Conservation (phyloP, 2,329 filamentous ascomycete genomes). For the Pseudogymnoascus verrucosus region DNA sequence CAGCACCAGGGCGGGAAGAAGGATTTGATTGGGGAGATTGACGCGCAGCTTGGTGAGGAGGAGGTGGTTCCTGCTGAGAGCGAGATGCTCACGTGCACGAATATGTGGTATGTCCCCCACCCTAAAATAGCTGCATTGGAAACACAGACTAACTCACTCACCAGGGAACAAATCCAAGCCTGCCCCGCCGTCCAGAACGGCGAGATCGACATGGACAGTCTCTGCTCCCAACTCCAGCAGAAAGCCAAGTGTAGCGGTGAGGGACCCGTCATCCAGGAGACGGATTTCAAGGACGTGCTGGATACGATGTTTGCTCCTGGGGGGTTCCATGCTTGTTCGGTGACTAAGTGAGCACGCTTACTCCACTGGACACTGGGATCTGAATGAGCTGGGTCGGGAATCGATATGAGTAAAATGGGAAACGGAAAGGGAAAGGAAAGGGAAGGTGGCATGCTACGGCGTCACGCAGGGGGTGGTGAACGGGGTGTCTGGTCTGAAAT, state of each 20-base stretch:
- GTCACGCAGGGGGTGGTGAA: neutral
- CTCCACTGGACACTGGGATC: neutral
- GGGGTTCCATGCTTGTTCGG: neutral
- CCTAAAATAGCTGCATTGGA: too few relatives aligned
- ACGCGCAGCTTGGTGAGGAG: conserved; percentile 65
- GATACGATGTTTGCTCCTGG: neutral
- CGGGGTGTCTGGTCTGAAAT: neutral
- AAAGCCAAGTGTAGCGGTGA: conserved; percentile 93
- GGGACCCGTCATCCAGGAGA: conserved; percentile 81
- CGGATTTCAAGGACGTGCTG: conserved; percentile 72
- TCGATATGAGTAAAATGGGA: neutral
- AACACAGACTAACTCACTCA: neutral
- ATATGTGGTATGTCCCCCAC: conserved; percentile 92
- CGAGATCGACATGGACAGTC: conserved; percentile 85
- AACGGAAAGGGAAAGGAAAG: neutral
- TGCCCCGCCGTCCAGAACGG: conserved; percentile 83
- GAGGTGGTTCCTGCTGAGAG: conserved; percentile 54
- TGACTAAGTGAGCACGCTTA: neutral
- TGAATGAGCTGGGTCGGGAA: too few relatives aligned
- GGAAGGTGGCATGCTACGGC: neutral
- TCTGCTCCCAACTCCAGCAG: conserved; percentile 87
- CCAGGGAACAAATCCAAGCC: conserved; percentile 80
- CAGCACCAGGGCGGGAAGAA: conserved; percentile 40
- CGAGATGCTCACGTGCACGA: conserved; percentile 72
- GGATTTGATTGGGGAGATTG: conserved; percentile 70